A percentile compares a stretch with the other conserved stretches of the same genome.
These are phyloP conservation scores for Tephrocybe sp. DNA, from an alignment of 768 basidiomycete species.

Conservation along the genomic window DNA sequence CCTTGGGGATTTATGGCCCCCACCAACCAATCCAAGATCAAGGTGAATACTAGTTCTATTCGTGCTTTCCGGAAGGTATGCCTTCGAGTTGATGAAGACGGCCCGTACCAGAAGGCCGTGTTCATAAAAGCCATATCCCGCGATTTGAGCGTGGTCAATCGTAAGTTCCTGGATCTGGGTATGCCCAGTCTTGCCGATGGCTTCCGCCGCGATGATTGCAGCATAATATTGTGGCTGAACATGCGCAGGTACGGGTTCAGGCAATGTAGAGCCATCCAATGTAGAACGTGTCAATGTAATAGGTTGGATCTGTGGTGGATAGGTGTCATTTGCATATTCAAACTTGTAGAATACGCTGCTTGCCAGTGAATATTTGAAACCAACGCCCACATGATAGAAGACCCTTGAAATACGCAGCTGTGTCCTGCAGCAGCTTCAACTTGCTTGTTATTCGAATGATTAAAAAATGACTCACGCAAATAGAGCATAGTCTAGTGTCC, in stretches of 20 bases:
- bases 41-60: slow-evolving; percentile 41
- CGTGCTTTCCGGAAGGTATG: slow-evolving; percentile 39
- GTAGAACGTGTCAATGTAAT: slow-evolving; percentile 54
- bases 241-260: slow-evolving; percentile 51
- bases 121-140: slow-evolving; percentile 66
- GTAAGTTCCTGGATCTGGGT: slow-evolving; percentile 45
- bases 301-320: slow-evolving; percentile 79
- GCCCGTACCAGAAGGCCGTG: slow-evolving; percentile 39
- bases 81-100: slow-evolving; percentile 57
- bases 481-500: slow-evolving; percentile 56
- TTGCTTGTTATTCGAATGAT: background rate
- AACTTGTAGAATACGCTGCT: too few species aligned
- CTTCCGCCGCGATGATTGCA: slow-evolving; percentile 57
- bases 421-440: slow-evolving; percentile 5
- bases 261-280: slow-evolving; percentile 49
- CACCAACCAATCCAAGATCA: slow-evolving; percentile 32
- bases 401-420: slow-evolving; percentile 47
- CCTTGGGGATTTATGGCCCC: slow-evolving; percentile 14
- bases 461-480: slow-evolving; percentile 30
- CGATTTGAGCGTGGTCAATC: slow-evolving; percentile 42
- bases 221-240: slow-evolving; percentile 68
- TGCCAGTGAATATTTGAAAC: slow-evolving; percentile 70
- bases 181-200: slow-evolving; percentile 45
- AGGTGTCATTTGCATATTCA: too few species aligned
- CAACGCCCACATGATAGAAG: slow-evolving; percentile 67